Percentiles rank a stretch among this genome's conserved stretches.
Conservation (phyloP, 2,329 filamentous ascomycete species). For the Macroventuria anomochaeta region DNA sequence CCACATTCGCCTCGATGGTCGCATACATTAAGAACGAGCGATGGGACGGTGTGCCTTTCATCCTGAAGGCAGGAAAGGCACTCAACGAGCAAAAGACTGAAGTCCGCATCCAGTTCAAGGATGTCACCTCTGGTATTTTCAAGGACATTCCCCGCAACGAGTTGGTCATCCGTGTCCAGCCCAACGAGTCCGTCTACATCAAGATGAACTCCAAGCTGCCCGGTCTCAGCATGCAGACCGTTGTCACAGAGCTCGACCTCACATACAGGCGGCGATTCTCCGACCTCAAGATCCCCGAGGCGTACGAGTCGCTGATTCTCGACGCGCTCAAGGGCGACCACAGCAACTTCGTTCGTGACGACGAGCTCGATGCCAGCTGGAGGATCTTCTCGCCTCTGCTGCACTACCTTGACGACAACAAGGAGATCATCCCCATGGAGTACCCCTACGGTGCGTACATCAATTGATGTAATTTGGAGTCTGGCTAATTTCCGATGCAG, state of each 20-base stretch:
- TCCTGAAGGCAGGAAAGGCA: constrained; percentile 98
- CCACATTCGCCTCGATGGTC: constrained; percentile 96
- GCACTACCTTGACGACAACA: constrained; percentile 98
- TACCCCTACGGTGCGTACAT: constrained; percentile 95
- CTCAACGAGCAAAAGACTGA: constrained; percentile 99
- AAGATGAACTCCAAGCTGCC: constrained; percentile 99
- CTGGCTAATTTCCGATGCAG: constrained; percentile 56
- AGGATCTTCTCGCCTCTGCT: constrained; percentile 97
- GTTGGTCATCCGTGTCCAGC: constrained; percentile 98
- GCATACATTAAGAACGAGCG: constrained; percentile 99
- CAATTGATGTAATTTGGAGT: neutral
- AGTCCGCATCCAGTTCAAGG: constrained; percentile 98
- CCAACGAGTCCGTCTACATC: constrained; percentile 99
- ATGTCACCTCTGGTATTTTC: constrained; percentile 98
- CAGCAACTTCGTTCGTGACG: constrained; percentile 79
- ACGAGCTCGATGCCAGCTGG: constrained; percentile 95
- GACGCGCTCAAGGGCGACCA: constrained; percentile 98
- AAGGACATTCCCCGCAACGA: constrained; percentile 99
- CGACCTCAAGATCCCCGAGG: constrained; percentile 98
- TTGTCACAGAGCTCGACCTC: constrained; percentile 96
- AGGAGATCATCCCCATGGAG: constrained; percentile 99
- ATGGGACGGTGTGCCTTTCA: constrained; percentile 99
- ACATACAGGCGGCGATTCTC: constrained; percentile 99
- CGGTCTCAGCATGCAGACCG: constrained; percentile 98
- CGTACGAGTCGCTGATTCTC: constrained; percentile 96